Percentiles rank a stretch among this genome's conserved stretches.
Evolutionary conservation across 345 rosid species (phyloP).

Genomic region (Tarenaya hassleriana): DNA sequence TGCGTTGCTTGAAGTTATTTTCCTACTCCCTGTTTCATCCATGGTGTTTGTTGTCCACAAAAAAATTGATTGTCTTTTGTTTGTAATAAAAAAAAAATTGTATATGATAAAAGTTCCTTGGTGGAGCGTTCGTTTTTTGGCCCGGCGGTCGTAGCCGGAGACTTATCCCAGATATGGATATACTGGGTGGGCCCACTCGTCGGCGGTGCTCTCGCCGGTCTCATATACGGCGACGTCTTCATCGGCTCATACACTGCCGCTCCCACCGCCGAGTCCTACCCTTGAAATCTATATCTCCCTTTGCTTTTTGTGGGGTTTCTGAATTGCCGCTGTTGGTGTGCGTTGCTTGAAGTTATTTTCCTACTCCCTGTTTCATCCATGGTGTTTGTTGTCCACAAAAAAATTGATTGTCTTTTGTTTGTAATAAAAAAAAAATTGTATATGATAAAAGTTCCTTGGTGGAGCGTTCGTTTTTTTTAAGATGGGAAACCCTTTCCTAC

Average conservation of each 20-base stretch:
- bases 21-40: conserved; percentile 4
- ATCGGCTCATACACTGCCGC: conserved; percentile 50
- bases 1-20: conserved; percentile 15
- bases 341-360: conserved; percentile 11
- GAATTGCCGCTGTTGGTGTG: conserved; percentile 15
- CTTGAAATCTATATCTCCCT: conserved; percentile 18
- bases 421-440: conserved; percentile 8
- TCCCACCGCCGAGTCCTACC: conserved; percentile 32
- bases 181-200: conserved; percentile 20
- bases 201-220: conserved; percentile 83
- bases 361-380: conserved; percentile 9
- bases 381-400: conserved; percentile 2
- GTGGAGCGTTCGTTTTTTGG: no score
- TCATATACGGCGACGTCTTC: conserved; percentile 65
- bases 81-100: conserved; percentile 9
- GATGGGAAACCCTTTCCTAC: no score
- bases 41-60: conserved; percentile 8
- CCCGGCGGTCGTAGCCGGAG: no score
- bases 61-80: conserved; percentile 1
- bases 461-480: no score
- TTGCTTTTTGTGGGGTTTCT: conserved; percentile 1
- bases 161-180: conserved; percentile 32
- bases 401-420: conserved; percentile 2
- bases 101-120: not conserved
- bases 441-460: not conserved